phyloP scores from a whole-genome alignment of 495 filamentous ascomycete species.

The Neurospora sublineolata region DNA sequence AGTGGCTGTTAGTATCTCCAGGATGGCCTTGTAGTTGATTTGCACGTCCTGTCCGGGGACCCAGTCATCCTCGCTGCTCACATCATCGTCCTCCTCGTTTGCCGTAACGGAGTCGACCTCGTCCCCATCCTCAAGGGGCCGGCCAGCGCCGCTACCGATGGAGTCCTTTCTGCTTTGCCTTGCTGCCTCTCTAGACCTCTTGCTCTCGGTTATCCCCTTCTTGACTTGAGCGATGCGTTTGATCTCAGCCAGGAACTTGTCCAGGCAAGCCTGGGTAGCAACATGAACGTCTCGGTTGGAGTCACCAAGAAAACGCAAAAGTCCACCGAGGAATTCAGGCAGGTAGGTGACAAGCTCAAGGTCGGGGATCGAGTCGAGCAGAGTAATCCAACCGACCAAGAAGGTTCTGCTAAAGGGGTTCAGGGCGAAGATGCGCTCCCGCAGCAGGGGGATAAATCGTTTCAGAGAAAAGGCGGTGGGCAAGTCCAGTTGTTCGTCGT shows the following conservation, averaged over 20 bases:
- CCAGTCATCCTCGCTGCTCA: constrained; percentile 77
- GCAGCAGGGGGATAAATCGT: constrained; percentile 82
- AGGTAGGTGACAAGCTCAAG: constrained; percentile 88
- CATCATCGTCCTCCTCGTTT: constrained; percentile 45
- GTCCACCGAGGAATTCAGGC: constrained; percentile 80
- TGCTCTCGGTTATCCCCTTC: constrained; percentile 81
- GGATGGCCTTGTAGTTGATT: constrained; percentile 80
- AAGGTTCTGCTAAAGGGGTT: constrained; percentile 94
- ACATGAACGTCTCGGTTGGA: constrained; percentile 87
- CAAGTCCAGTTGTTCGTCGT: constrained; percentile 42
- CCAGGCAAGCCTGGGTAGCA: constrained; percentile 79
- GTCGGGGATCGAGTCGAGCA: constrained; percentile 94
- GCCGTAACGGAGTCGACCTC: constrained; percentile 48
- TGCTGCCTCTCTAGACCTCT: constrained; percentile 56
- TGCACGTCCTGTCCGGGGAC: constrained; percentile 94
- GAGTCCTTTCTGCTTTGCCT: constrained; percentile 53
- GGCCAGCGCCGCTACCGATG: constrained; percentile 48
- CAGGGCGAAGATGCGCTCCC: constrained; percentile 83
- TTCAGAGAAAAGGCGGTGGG: constrained; percentile 89
- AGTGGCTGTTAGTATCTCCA: constrained; percentile 86
- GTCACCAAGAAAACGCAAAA: constrained; percentile 88
- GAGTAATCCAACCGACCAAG: constrained; percentile 87
- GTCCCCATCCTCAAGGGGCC: constrained; percentile 30
- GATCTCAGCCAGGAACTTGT: constrained; percentile 86
- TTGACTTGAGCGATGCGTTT: constrained; percentile 88